Evolutionary conservation across 106 monocot species (phyloP), one percentile per base, ranked within the genome.

Genomic region (Alisma plantagoaquatica): DNA sequence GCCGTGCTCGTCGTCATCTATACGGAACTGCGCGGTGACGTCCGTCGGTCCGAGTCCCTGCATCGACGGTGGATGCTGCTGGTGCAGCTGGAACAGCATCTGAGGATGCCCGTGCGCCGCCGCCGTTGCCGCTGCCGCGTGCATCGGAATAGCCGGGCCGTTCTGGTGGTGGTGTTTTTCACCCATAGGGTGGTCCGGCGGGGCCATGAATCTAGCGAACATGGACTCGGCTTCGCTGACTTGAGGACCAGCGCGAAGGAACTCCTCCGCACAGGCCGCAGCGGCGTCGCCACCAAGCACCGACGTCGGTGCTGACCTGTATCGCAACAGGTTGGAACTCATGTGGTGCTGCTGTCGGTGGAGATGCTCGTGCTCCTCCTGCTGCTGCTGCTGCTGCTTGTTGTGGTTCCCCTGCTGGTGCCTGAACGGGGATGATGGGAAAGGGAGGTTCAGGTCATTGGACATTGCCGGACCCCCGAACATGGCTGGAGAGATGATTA

Each of bases 271-370:
- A 64, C 17, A 65, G n/a, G n/a, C n/a, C n/a, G n/a, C n/a, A n/a
- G n/a, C n/a, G n/a, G n/a, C n/a, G n/a, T n/a, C 55, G 19, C 83
- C 89, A 1, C 73, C 89, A 27, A 83, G 49, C 30, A 83, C 54
- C 3, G 79, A 62, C 57, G 75, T 83, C 60, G 89, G 79, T 10
- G 89, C 89, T 19, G 83, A 89, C 26, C 89, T 75, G 57, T 76
- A 89, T n/a, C 89, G 70, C 23, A 83, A 68, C 48, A 89, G 41
- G 22, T 83, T 74, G 38, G 82, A 67, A 31, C 65, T 73, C 86
- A 77, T 66, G 48, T 87, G 84, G n/a, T n/a, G n/a, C n/a, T n/a
- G n/a, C n/a, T n/a, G n/a, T n/a, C n/a, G n/a, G n/a, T n/a, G n/a
- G n/a, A n/a, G n/a, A n/a, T n/a, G n/a, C n/a, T n/a, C n/a, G n/a